These are phyloP conservation scores for Diddensiella santjacobensis DNA, from an alignment of 805 yeast genomes.

Conservation along the genomic window DNA sequence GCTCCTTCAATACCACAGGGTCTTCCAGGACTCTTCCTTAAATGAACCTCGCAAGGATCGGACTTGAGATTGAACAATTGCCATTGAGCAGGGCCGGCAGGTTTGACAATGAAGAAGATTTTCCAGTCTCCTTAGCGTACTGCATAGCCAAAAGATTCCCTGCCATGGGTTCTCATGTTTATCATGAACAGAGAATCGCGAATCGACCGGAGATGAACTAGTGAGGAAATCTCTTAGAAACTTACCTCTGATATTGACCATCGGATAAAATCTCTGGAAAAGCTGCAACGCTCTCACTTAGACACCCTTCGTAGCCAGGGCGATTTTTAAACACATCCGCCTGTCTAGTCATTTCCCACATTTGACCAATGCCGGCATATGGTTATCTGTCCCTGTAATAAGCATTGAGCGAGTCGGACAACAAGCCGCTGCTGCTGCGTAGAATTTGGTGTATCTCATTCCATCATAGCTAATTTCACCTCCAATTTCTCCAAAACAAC, in stretches of 20 bases:
- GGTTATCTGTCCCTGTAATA: conserved; percentile 58
- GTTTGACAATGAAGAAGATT: conserved; percentile 47
- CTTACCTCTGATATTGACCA: conserved; percentile 40
- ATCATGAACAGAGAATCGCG: conserved; percentile 20
- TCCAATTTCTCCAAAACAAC: conserved; percentile 44
- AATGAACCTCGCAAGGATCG: conserved; percentile 53
- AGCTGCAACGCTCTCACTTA: conserved; percentile 50
- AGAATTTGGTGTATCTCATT: conserved; percentile 52
- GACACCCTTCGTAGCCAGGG: conserved; percentile 55
- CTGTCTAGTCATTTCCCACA: conserved; percentile 45
- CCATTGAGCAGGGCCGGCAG: conserved; percentile 49
- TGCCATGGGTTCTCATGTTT: conserved; percentile 34
- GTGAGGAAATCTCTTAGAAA: conserved; percentile 42
- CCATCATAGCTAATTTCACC: conserved; percentile 48
- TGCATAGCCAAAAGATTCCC: conserved; percentile 57
- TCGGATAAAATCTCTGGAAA: conserved; percentile 49
- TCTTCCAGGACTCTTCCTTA: too few relatives aligned
- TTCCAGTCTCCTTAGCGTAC: conserved; percentile 51
- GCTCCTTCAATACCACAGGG: background rate
- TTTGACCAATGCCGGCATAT: conserved; percentile 59
- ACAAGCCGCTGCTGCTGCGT: conserved; percentile 62
- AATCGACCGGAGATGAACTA: conserved; percentile 38
- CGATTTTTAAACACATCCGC: conserved; percentile 42
- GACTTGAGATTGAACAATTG: conserved; percentile 34
- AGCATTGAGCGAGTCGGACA: conserved; percentile 63